These are phyloP conservation scores for Fusarium transvaalense DNA, from an alignment of 2,329 filamentous ascomycete species.

Conservation along the genomic window DNA sequence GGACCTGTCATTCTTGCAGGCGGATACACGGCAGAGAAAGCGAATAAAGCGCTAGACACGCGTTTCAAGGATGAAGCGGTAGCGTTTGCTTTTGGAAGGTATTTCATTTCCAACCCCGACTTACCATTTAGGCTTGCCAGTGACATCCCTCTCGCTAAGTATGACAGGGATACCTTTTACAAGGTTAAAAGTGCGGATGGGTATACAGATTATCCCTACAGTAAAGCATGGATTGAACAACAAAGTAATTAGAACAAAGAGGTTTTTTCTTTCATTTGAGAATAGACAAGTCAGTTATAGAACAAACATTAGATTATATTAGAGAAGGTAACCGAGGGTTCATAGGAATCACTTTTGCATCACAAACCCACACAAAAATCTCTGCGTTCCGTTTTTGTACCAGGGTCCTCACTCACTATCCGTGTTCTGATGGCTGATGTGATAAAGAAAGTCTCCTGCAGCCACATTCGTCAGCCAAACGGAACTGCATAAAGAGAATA, in stretches of 20 bases:
- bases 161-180: constrained; percentile 49
- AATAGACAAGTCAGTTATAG: background rate
- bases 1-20: constrained; percentile 53
- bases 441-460: background rate
- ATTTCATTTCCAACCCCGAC: constrained; percentile 49
- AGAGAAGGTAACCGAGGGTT: background rate
- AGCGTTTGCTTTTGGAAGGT: constrained; percentile 49
- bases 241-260: background rate
- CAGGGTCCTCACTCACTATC: background rate
- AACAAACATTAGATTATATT: no score
- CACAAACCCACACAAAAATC: background rate
- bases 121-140: constrained; percentile 39
- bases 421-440: background rate
- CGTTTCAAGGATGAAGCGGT: constrained; percentile 46
- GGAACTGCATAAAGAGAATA: background rate
- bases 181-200: constrained; percentile 37
- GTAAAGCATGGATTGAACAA: background rate
- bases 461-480: background rate
- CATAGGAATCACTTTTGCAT: background rate
- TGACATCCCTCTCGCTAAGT: constrained; percentile 39
- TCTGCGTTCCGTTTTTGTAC: background rate
- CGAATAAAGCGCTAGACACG: constrained; percentile 48
- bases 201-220: constrained; percentile 47
- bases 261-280: background rate
- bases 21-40: constrained; percentile 48